Evolutionary conservation across 495 filamentous ascomycete genomes (phyloP).

Genomic region (Penicillium paxilli): DNA sequence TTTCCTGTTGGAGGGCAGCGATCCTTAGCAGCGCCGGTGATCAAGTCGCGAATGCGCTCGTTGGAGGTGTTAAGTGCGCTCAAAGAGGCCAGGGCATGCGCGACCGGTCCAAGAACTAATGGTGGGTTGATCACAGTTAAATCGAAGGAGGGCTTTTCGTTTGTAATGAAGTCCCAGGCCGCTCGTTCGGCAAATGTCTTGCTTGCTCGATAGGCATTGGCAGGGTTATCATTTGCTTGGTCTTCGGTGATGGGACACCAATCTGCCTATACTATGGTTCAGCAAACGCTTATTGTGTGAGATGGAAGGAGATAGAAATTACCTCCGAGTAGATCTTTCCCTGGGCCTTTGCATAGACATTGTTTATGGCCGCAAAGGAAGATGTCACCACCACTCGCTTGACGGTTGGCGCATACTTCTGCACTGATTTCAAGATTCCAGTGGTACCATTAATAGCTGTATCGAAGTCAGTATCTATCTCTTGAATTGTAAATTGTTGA

Average conservation of each 20-base stretch:
- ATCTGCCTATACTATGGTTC: conserved; percentile 36
- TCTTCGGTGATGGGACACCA: conserved; percentile 77
- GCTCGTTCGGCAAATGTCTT: conserved; percentile 56
- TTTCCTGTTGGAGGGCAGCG: conserved; percentile 49
- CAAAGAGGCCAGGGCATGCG: conserved; percentile 47
- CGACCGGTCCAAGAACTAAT: conserved; percentile 60
- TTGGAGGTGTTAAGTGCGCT: conserved; percentile 61
- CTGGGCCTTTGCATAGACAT: conserved; percentile 40
- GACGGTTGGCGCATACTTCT: conserved; percentile 44
- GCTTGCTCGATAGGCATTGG: conserved; percentile 46
- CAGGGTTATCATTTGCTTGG: conserved; percentile 45
- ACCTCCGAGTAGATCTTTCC: conserved; percentile 58
- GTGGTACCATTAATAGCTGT: conserved; percentile 49
- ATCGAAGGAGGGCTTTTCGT: conserved; percentile 61
- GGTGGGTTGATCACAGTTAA: conserved; percentile 64
- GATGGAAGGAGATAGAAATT: conserved; percentile 8
- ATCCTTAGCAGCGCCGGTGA: conserved; percentile 55
- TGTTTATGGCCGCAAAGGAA: conserved; percentile 70
- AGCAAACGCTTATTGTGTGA: too few species aligned
- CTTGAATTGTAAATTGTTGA: background rate
- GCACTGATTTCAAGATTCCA: conserved; percentile 44
- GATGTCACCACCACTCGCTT: conserved; percentile 63
- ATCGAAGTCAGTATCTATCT: background rate
- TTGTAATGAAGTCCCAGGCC: conserved; percentile 66
- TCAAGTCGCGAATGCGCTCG: conserved; percentile 43